Conservation (phyloP, 495 filamentous ascomycete genomes). For the Cudoniella acicularis region DNA sequence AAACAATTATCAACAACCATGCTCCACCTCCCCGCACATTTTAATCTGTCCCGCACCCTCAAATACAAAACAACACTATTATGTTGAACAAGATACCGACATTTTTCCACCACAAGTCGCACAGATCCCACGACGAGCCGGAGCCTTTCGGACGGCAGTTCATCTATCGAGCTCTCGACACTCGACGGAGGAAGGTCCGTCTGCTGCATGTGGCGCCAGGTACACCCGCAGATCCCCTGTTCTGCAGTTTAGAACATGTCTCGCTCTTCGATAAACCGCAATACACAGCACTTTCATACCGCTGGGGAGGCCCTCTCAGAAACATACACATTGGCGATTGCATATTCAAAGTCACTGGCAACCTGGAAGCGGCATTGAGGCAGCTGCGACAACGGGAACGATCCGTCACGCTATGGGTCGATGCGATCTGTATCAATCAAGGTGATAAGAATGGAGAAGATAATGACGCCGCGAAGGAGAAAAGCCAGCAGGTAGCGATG, state of each 20-base stretch:
- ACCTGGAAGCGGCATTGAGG: constrained; percentile 21
- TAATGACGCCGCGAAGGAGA: constrained; percentile 17
- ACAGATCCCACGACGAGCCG: neutral
- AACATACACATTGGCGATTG: neutral
- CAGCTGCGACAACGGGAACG: constrained; percentile 7
- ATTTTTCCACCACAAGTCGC: neutral
- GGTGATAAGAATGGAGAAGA: constrained; percentile 17
- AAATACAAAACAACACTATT: neutral
- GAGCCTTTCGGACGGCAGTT: neutral
- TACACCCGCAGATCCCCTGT: neutral
- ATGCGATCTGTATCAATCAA: constrained; percentile 34
- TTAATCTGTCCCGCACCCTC: neutral
- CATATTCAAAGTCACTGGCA: constrained; percentile 13
- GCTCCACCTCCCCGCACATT: neutral
- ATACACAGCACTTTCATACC: neutral
- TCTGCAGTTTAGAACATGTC: neutral
- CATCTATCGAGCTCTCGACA: neutral
- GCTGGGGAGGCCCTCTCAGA: neutral
- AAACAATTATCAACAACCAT: neutral
- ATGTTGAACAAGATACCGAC: neutral
- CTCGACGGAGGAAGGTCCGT: neutral
- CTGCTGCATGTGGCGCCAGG: neutral
- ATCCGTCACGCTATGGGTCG: constrained; percentile 1
- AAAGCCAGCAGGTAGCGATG: constrained; percentile 25
- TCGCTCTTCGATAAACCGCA: neutral